Percentiles rank a stretch among this genome's conserved stretches.
These are phyloP conservation scores for Reticulascus tulasneorum DNA, from an alignment of 2,329 filamentous ascomycete species.

Conservation along the genomic window DNA sequence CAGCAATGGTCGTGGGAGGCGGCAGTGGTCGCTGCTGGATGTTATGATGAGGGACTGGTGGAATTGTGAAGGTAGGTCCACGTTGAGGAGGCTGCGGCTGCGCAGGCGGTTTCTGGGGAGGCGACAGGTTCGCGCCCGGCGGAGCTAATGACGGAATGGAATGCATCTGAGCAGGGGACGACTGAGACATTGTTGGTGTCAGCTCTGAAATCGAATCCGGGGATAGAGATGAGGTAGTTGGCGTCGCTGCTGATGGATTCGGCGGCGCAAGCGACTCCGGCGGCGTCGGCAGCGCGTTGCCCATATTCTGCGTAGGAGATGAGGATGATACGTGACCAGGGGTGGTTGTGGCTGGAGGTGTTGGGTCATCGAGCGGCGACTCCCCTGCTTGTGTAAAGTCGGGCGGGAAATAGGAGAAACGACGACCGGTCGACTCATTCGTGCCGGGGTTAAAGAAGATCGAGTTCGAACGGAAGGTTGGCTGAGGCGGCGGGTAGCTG, in stretches of 20 bases:
- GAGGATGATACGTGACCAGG: constrained; percentile 18
- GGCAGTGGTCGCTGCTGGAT: constrained; percentile 40
- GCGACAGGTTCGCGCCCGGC: constrained; percentile 25
- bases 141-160: constrained; percentile 7
- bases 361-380: constrained; percentile 30
- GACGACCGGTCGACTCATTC: constrained; percentile 49
- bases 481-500: constrained; percentile 39
- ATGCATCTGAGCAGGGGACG: constrained; percentile 20
- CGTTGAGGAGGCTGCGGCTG: constrained; percentile 18
- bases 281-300: constrained; percentile 33
- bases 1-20: constrained; percentile 32
- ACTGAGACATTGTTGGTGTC: constrained; percentile 21
- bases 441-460: constrained; percentile 59
- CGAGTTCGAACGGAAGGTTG: constrained; percentile 61
- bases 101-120: constrained; percentile 15
- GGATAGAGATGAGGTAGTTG: constrained; percentile 9
- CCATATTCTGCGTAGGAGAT: constrained; percentile 11
- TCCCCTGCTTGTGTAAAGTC: too few relatives aligned
- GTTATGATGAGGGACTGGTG: constrained; percentile 21
- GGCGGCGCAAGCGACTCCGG: constrained; percentile 37
- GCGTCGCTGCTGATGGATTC: constrained; percentile 3
- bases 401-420: constrained; percentile 62
- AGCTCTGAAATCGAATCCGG: constrained; percentile 8
- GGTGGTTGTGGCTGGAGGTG: constrained; percentile 25
- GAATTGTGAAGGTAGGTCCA: constrained; percentile 34